Conservation (phyloP, 768 basidiomycete species). For the Boletellus ananiceps region DNA sequence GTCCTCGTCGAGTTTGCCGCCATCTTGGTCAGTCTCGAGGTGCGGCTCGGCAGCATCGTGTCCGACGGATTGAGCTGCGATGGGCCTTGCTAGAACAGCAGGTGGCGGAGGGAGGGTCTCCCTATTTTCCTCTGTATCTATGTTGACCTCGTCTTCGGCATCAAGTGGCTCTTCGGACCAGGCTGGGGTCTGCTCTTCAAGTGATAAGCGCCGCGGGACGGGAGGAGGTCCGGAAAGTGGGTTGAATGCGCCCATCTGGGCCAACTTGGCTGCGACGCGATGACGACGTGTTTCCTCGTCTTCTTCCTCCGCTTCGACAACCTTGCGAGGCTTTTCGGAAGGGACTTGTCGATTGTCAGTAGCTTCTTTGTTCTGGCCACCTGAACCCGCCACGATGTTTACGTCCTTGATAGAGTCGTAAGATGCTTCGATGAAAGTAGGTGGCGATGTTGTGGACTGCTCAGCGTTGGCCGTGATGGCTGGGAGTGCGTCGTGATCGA, state of each 20-base stretch:
- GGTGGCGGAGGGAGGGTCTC: slow-evolving; percentile 19
- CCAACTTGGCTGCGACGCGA: slow-evolving; percentile 55
- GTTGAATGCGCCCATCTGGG: slow-evolving; percentile 60
- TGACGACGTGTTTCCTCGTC: slow-evolving; percentile 52
- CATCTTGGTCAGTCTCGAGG: slow-evolving; percentile 14
- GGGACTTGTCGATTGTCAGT: slow-evolving; percentile 2
- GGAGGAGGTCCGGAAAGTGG: slow-evolving; percentile 43
- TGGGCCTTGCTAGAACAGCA: slow-evolving; percentile 21
- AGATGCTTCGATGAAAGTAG: slow-evolving; percentile 2
- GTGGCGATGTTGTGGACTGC: neutral
- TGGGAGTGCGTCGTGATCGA: slow-evolving; percentile 9
- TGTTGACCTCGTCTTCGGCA: slow-evolving; percentile 19
- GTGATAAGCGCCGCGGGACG: slow-evolving; percentile 13
- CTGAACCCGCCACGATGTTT: slow-evolving; percentile 5
- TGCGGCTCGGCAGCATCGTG: slow-evolving; percentile 15
- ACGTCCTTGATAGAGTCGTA: slow-evolving; percentile 11
- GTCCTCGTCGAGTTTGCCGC: slow-evolving; percentile 11
- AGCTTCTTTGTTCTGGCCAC: neutral
- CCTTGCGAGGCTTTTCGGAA: slow-evolving; percentile 2
- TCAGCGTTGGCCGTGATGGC: neutral
- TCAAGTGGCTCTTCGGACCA: slow-evolving; percentile 7
- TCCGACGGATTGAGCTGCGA: slow-evolving; percentile 12
- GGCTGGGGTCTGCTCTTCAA: slow-evolving; percentile 7
- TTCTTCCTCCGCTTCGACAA: slow-evolving; percentile 30
- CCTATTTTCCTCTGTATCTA: slow-evolving; percentile 23